A percentile compares a stretch with the other conserved stretches of the same genome.
Conservation (phyloP, 2,329 filamentous ascomycete species). For the Stagonosporopsis chrysanthemi region DNA sequence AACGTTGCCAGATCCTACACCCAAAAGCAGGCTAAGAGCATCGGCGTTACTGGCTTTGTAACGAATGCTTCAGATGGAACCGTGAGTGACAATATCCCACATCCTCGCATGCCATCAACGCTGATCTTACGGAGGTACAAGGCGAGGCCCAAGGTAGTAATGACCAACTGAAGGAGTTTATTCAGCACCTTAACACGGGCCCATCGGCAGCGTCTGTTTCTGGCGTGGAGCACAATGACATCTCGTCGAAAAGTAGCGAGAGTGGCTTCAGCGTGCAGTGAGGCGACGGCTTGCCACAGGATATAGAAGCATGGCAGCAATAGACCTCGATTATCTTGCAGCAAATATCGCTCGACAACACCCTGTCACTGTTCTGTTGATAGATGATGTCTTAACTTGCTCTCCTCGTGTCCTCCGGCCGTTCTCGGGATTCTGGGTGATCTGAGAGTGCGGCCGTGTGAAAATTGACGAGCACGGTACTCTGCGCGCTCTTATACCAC, state of each 20-base stretch:
- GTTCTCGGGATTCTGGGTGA: background rate
- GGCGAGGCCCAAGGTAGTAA: slow-evolving; percentile 85
- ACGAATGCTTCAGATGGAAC: slow-evolving; percentile 57
- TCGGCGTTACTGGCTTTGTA: slow-evolving; percentile 57
- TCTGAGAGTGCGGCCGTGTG: background rate
- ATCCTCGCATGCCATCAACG: background rate
- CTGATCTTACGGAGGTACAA: slow-evolving; percentile 68
- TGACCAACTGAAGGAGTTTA: slow-evolving; percentile 70
- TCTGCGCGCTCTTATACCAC: background rate
- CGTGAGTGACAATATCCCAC: slow-evolving; percentile 32
- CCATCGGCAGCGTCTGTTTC: slow-evolving; percentile 76
- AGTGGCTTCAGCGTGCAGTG: slow-evolving; percentile 60
- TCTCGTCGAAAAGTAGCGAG: slow-evolving; percentile 72
- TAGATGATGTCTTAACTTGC: background rate
- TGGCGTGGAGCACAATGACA: slow-evolving; percentile 73
- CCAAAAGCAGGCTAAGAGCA: slow-evolving; percentile 52
- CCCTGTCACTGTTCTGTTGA: background rate
- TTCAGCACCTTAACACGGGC: slow-evolving; percentile 78
- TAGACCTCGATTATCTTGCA: background rate
- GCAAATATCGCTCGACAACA: background rate
- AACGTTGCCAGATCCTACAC: slow-evolving; percentile 48
- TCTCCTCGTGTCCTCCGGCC: background rate
- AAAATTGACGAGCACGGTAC: background rate
- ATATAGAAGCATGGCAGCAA: background rate
- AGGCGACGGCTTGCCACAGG: background rate